These are phyloP conservation scores for Elongisporangium prolatum DNA, from an alignment of 352 stramenopile genomes.

Conservation along the genomic window DNA sequence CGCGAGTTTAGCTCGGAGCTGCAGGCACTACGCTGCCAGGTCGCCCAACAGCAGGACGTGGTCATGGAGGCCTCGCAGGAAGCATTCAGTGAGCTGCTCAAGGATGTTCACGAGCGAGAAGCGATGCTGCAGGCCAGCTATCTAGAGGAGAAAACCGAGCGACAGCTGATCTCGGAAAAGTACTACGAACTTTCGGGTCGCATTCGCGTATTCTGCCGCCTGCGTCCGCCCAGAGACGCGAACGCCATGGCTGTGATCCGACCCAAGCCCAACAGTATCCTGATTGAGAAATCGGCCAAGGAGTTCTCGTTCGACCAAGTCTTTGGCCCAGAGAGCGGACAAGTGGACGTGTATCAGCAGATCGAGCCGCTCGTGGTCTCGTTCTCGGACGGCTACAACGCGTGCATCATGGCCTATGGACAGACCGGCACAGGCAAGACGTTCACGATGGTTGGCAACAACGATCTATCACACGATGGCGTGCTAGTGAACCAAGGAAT, in stretches of 20 bases:
- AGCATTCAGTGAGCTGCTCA: conserved; percentile 33
- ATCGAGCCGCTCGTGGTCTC: conserved; percentile 94
- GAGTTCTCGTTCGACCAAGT: conserved; percentile 97
- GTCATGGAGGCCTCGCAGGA: conserved; percentile 28
- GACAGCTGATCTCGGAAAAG: conserved; percentile 82
- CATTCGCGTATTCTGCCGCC: conserved; percentile 91
- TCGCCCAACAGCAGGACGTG: conserved; percentile 30
- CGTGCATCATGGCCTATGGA: conserved; percentile 99
- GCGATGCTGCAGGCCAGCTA: conserved; percentile 60
- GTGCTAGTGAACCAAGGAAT: conserved; percentile 84
- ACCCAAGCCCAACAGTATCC: conserved; percentile 86
- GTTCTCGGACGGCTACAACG: conserved; percentile 97
- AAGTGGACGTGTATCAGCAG: conserved; percentile 93
- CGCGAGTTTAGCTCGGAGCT: conserved; percentile 32
- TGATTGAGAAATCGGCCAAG: conserved; percentile 88
- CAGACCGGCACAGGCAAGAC: conserved; percentile 97
- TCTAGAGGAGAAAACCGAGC: conserved; percentile 68
- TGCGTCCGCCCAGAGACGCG: conserved; percentile 46
- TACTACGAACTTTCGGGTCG: conserved; percentile 90
- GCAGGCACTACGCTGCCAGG: conserved; percentile 29
- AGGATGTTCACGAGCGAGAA: conserved; percentile 44
- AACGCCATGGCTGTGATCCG: conserved; percentile 43
- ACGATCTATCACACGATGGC: conserved; percentile 18
- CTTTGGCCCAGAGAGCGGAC: conserved; percentile 89
- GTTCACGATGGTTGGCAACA: conserved; percentile 93